These are phyloP conservation scores for Puccinia triticina DNA, from an alignment of 1,284 basidiomycete species.

Conservation along the genomic window DNA sequence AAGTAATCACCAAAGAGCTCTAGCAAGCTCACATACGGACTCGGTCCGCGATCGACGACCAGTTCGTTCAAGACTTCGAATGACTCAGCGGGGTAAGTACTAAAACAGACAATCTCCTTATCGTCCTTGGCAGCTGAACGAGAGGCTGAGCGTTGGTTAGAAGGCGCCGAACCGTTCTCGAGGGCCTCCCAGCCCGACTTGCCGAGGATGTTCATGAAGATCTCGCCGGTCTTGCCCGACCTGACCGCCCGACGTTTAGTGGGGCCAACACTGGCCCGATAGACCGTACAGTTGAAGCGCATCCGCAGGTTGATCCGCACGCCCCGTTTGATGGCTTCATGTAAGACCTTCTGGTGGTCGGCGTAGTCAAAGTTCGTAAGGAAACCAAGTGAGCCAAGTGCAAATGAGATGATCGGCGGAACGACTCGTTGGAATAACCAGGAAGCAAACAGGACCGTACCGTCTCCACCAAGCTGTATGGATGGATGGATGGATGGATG, in stretches of 20 bases:
- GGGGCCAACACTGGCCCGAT: constrained; percentile 71
- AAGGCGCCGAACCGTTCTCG: constrained; percentile 70
- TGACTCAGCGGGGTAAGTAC: constrained; percentile 89
- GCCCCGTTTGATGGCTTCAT: constrained; percentile 84
- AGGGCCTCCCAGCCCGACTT: constrained; percentile 90
- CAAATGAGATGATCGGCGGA: constrained; percentile 94
- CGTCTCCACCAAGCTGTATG: constrained; percentile 76
- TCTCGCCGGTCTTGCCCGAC: constrained; percentile 86
- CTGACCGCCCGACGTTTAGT: constrained; percentile 69
- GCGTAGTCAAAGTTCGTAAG: constrained; percentile 97
- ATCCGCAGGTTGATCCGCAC: constrained; percentile 97
- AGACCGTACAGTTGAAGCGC: constrained; percentile 98
- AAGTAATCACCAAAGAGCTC: constrained; percentile 81
- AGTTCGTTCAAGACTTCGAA: constrained; percentile 98
- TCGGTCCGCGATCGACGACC: constrained; percentile 96
- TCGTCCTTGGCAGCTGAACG: constrained; percentile 64
- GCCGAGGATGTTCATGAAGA: constrained; percentile 86
- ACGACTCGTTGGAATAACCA: constrained; percentile 99
- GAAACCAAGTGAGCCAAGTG: constrained; percentile 97
- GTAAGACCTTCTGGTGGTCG: constrained; percentile 82
- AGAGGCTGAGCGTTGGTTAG: constrained; percentile 53
- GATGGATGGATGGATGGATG: not conserved
- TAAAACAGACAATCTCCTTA: constrained; percentile 97
- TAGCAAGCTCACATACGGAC: constrained; percentile 92
- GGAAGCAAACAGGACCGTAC: constrained; percentile 97